These are phyloP conservation scores for Citrullus amarus DNA, from an alignment of 306 rosid species.

Conservation along the genomic window DNA sequence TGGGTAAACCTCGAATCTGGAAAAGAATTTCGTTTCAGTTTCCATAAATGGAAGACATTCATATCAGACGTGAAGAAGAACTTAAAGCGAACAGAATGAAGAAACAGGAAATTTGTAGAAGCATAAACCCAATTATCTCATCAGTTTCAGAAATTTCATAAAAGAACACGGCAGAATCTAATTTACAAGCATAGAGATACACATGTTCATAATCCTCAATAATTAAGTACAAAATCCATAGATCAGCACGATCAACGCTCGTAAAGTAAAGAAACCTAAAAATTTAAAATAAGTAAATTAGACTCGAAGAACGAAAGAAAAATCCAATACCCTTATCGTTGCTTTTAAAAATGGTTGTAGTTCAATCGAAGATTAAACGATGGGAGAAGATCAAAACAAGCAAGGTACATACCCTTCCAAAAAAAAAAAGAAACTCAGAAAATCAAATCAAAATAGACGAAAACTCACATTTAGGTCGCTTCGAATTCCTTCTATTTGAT, in stretches of 20 bases:
- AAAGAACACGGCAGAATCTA: neutral
- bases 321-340: neutral
- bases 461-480: conserved; percentile 79
- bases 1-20: conserved; percentile 92
- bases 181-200: neutral
- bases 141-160: neutral
- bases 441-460: neutral
- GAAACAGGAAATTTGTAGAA: neutral
- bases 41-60: neutral
- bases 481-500: conserved; percentile 56
- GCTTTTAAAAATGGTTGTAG: neutral
- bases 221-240: neutral
- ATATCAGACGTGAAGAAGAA: neutral
- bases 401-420: neutral
- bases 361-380: neutral
- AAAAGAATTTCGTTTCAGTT: neutral
- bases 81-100: neutral
- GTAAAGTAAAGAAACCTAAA: neutral
- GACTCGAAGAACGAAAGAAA: neutral
- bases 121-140: neutral
- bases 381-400: neutral
- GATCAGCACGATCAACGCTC: neutral
- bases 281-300: neutral
- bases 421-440: neutral
- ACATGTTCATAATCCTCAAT: neutral